Base-by-base conservation (phyloP, 23 red algal genomes). In the Agarophyton chilense region DNA sequence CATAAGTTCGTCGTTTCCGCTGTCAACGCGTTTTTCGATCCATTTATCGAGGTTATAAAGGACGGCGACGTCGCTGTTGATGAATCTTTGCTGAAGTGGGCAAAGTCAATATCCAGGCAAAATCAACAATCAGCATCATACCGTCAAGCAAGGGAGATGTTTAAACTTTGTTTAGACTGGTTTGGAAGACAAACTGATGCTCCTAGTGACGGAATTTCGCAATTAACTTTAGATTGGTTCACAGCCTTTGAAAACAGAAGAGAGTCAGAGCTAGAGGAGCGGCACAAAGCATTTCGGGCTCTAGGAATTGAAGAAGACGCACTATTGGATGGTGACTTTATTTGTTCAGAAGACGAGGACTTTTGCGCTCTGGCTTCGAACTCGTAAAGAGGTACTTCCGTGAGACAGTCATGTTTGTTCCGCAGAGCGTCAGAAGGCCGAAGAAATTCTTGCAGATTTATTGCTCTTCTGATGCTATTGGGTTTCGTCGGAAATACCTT, bases 91-190 rank as follows among this genome's bases (percentile, higher is more conserved):
- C 25, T 74, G 39, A 74, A 33, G 11, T 74, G 68, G 68, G 68
- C 68, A 0, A 47, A 47, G 21, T 10, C 45, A 43, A 25, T 74
- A 24, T 74, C 43, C 68, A 47, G 38, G 17, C 29, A 49, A 26
- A 74, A 26, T 1, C 40, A 39, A 8, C 7, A 49, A 25, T 74
- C 68, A 74, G 2, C 8, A 26, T 46, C 41, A 12, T 74, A 74
- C 25, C 40, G 68, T 31, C 68, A 74, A n/a, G 68, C 68, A 29
- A 74, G 47, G n/a, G 68, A 74, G 13, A 74, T 74, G 68, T 74
- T 74, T 47, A 74, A 26, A 29, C 10, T 46, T 47, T 74, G 68
- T 16, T 28, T 74, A 49, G 68, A 74, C 14, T 74, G 68, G 68
- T 18, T 74, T 0, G 68, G 68, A 43, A 4, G 68, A 12, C 68